Evolutionary conservation across 768 basidiomycete species (phyloP).

Genomic region (Porpolomopsis calyptriformis): DNA sequence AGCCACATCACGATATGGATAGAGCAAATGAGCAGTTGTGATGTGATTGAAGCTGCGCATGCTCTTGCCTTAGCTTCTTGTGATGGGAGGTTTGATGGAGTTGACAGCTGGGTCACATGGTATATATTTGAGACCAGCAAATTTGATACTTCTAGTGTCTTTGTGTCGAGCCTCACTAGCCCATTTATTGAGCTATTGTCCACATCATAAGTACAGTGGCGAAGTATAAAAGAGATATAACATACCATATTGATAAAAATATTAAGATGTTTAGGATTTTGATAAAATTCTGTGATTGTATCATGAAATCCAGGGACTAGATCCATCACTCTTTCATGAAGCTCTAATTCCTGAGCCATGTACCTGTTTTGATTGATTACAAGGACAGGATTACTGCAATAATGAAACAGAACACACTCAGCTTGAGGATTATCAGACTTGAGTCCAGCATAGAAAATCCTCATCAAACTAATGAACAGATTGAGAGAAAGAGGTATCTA

Average conservation of each 20-base stretch:
- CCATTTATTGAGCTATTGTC: not conserved
- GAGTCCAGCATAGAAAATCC: slow-evolving; percentile 1
- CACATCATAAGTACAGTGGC: not conserved
- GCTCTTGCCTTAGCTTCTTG: not conserved
- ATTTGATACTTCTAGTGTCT: slow-evolving; percentile 2
- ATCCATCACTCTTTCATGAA: not conserved
- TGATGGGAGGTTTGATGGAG: slow-evolving; percentile 1
- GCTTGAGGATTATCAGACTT: not conserved
- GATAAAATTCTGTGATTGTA: not conserved
- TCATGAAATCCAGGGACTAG: not conserved
- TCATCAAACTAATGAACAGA: not conserved
- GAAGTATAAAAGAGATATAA: not conserved
- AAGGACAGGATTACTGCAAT: not conserved
- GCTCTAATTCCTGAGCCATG: not conserved
- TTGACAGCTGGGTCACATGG: not conserved
- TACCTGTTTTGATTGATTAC: not conserved
- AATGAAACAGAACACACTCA: not conserved
- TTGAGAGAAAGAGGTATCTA: slow-evolving; percentile 1
- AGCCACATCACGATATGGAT: not conserved
- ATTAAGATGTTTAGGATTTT: not conserved
- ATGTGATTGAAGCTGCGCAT: slow-evolving; percentile 1
- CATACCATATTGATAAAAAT: slow-evolving; percentile 1
- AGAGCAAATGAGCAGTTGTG: slow-evolving; percentile 2
- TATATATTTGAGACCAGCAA: not conserved
- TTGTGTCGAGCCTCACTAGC: not conserved